Conservation (phyloP, 495 filamentous ascomycete species). For the Lasiosphaeriaceae sp. region DNA sequence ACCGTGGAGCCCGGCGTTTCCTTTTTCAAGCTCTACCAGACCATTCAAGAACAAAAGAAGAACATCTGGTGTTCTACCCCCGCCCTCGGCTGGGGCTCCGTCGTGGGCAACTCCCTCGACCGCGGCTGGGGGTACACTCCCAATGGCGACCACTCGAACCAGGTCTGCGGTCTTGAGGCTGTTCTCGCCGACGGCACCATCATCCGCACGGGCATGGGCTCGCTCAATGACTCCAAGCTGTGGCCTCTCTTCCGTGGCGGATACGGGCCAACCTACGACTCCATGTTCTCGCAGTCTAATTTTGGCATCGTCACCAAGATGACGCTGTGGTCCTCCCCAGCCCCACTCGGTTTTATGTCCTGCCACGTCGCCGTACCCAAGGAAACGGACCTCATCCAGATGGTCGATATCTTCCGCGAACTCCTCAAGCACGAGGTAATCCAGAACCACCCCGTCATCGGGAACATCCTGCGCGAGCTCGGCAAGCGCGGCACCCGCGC, state of each 20-base stretch:
- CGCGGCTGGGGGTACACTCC: conserved; percentile 40
- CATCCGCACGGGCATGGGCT: conserved; percentile 45
- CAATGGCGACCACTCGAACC: conserved; percentile 44
- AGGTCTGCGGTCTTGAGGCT: conserved; percentile 44
- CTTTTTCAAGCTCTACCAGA: conserved; percentile 48
- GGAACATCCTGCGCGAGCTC: conserved; percentile 32
- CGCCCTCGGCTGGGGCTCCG: conserved; percentile 51
- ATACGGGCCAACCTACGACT: conserved; percentile 40
- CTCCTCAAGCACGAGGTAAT: conserved; percentile 30
- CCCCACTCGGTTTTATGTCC: conserved; percentile 41
- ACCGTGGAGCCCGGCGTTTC: conserved; percentile 54
- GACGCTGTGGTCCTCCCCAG: conserved; percentile 37
- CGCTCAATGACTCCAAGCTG: conserved; percentile 22
- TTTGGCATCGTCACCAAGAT: conserved; percentile 45
- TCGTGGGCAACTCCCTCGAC: conserved; percentile 50
- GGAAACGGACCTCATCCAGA: conserved; percentile 32
- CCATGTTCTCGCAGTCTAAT: conserved; percentile 43
- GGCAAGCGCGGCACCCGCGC: conserved; percentile 10
- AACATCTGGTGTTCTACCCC: conserved; percentile 48
- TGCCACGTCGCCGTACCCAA: conserved; percentile 44
- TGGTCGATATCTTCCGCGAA: conserved; percentile 29
- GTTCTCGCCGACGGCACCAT: conserved; percentile 45
- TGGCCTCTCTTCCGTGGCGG: conserved; percentile 11
- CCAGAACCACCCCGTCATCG: conserved; percentile 39
- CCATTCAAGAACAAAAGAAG: conserved; percentile 39